Evolutionary conservation across 2,329 filamentous ascomycete species (phyloP).

Genomic region (Curvularia lunata): DNA sequence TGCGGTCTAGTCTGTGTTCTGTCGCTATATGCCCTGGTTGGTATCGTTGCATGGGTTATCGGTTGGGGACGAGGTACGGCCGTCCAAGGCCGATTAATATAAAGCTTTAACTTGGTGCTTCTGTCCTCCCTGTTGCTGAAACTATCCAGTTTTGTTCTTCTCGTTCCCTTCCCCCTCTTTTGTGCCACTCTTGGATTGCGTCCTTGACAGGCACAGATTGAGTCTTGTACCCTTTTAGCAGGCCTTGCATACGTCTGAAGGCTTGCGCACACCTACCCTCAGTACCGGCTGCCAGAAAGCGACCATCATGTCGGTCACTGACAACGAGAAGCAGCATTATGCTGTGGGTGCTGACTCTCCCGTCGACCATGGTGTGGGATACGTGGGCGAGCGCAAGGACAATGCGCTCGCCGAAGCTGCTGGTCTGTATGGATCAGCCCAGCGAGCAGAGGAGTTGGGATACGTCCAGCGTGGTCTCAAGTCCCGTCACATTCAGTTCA

Average conservation of each 20-base stretch:
- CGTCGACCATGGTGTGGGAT: slow-evolving; percentile 31
- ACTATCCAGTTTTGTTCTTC: slow-evolving; percentile 23
- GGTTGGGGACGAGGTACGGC: slow-evolving; percentile 24
- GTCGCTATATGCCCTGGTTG: slow-evolving; percentile 1
- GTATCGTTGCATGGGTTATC: background rate
- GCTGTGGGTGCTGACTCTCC: slow-evolving; percentile 22
- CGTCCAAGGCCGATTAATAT: slow-evolving; percentile 25
- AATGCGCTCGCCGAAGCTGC: slow-evolving; percentile 54
- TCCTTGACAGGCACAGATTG: background rate
- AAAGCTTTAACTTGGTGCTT: slow-evolving; percentile 35
- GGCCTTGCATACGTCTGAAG: background rate
- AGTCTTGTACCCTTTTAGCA: background rate
- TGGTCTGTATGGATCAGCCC: slow-evolving; percentile 60
- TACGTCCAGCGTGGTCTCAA: slow-evolving; percentile 47
- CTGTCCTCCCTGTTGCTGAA: slow-evolving; percentile 16
- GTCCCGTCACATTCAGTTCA: slow-evolving; percentile 64
- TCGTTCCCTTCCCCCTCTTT: slow-evolving; percentile 15
- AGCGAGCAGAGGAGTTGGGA: slow-evolving; percentile 47
- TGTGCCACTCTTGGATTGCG: background rate
- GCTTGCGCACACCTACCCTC: background rate
- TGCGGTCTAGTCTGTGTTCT: slow-evolving; percentile 16
- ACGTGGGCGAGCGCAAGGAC: slow-evolving; percentile 35
- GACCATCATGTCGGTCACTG: slow-evolving; percentile 32
- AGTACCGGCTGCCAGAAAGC: background rate
- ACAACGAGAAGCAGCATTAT: slow-evolving; percentile 39